Evolutionary conservation across 345 rosid species (phyloP).

Genomic region (Tarenaya hassleriana): DNA sequence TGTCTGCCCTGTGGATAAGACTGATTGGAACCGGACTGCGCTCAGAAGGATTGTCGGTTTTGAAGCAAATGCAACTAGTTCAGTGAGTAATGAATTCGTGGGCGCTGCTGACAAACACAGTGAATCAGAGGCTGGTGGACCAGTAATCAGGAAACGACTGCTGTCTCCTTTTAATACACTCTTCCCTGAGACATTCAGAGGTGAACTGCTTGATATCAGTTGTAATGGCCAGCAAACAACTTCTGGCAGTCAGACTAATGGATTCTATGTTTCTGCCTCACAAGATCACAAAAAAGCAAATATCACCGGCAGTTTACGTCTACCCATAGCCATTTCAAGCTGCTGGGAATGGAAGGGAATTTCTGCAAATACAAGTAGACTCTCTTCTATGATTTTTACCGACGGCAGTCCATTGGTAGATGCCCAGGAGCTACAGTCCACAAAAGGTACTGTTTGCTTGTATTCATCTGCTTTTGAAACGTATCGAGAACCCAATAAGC

Average conservation of each 20-base stretch:
- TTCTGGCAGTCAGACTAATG: constrained; percentile 28
- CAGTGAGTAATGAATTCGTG: constrained; percentile 25
- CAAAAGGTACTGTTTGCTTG: constrained; percentile 28
- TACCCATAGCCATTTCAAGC: constrained; percentile 35
- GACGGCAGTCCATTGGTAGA: constrained; percentile 81
- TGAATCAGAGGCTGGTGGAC: constrained; percentile 45
- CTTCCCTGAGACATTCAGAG: constrained; percentile 47
- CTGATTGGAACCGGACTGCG: constrained; percentile 37
- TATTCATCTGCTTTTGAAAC: constrained; percentile 33
- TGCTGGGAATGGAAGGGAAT: constrained; percentile 37
- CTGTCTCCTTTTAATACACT: constrained; percentile 63
- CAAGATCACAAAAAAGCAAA: constrained; percentile 59
- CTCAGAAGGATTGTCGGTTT: constrained; percentile 78
- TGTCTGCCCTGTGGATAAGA: constrained; percentile 35
- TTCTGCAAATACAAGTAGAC: constrained; percentile 26
- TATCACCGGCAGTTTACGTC: constrained; percentile 35
- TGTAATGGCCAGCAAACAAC: constrained; percentile 32
- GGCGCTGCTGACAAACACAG: constrained; percentile 32
- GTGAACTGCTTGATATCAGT: constrained; percentile 56
- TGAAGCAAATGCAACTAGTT: constrained; percentile 41
- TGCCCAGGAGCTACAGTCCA: constrained; percentile 26
- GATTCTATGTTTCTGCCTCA: constrained; percentile 25
- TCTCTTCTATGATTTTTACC: constrained; percentile 42
- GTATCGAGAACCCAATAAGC: constrained; percentile 31
- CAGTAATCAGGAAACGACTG: constrained; percentile 61